Percentiles rank a stretch among this genome's conserved stretches.
phyloP scores from a whole-genome alignment of 1,139 yeast species.

The Taiozyma onychis region DNA sequence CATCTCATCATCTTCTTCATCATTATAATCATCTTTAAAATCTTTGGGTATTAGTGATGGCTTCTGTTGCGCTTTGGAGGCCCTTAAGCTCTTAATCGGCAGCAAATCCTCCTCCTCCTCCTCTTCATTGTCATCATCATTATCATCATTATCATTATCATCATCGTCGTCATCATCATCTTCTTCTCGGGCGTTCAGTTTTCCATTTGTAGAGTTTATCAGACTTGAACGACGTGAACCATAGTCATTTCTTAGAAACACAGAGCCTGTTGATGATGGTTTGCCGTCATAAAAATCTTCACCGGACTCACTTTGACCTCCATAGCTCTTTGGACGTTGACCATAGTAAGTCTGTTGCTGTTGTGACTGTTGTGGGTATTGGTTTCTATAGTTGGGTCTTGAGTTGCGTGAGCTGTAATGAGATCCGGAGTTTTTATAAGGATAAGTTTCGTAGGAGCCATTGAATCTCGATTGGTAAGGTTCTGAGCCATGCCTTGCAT shows the following conservation, averaged over 20 bases:
- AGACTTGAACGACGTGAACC: not conserved
- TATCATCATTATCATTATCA: not conserved
- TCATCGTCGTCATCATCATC: not conserved
- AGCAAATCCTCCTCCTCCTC: not conserved
- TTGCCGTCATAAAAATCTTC: not conserved
- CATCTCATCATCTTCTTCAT: slow-evolving; percentile 19
- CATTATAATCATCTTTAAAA: slow-evolving; percentile 19
- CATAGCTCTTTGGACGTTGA: not conserved
- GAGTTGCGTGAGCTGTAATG: not conserved
- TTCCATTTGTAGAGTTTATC: not conserved
- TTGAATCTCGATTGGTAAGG: not conserved
- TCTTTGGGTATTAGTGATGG: slow-evolving; percentile 24
- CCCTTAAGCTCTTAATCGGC: not conserved
- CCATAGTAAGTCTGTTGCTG: not conserved
- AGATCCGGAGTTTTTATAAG: not conserved
- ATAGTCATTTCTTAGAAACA: not conserved
- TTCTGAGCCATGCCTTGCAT: not conserved
- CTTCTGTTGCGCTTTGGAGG: not conserved
- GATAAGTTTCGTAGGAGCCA: not conserved
- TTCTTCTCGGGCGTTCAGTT: not conserved
- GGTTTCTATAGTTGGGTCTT: not conserved
- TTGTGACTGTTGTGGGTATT: not conserved
- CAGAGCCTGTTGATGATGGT: not conserved
- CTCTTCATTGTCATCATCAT: not conserved
- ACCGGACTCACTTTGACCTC: not conserved